Evolutionary conservation across 2,329 filamentous ascomycete genomes (phyloP).

Genomic region (Fusarium fracticaudum): DNA sequence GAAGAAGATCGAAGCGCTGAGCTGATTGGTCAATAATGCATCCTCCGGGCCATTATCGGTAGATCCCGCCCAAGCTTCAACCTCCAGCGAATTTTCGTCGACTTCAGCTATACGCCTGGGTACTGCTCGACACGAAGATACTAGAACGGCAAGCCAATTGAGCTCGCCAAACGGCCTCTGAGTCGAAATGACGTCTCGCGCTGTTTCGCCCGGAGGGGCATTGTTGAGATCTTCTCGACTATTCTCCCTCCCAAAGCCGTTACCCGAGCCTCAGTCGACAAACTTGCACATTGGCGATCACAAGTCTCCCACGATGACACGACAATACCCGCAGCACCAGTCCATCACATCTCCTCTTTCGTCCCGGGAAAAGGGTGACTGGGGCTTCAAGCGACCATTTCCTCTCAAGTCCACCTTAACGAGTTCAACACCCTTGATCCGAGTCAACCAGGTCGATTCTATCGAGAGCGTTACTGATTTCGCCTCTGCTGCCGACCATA

Average conservation of each 20-base stretch:
- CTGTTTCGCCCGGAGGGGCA: slow-evolving; percentile 69
- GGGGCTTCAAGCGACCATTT: slow-evolving; percentile 89
- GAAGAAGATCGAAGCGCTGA: background rate
- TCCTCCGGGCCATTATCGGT: slow-evolving; percentile 48
- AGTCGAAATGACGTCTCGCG: slow-evolving; percentile 47
- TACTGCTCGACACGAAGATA: slow-evolving; percentile 32
- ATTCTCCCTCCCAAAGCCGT: slow-evolving; percentile 83
- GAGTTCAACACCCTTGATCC: slow-evolving; percentile 77
- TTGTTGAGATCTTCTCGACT: slow-evolving; percentile 88
- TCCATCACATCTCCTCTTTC: slow-evolving; percentile 80
- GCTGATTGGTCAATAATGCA: slow-evolving; percentile 31
- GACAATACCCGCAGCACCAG: slow-evolving; percentile 82
- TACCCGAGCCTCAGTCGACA: slow-evolving; percentile 70
- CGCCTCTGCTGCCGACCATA: slow-evolving; percentile 82
- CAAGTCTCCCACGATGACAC: slow-evolving; percentile 64
- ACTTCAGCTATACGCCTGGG: slow-evolving; percentile 21
- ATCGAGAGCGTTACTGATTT: slow-evolving; percentile 92
- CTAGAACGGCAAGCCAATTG: slow-evolving; percentile 43
- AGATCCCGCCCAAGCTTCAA: slow-evolving; percentile 37
- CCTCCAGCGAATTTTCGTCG: slow-evolving; percentile 45
- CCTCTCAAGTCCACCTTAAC: slow-evolving; percentile 79
- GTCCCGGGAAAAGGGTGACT: slow-evolving; percentile 82
- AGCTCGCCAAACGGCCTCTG: slow-evolving; percentile 42
- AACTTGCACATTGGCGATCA: slow-evolving; percentile 47
- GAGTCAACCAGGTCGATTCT: slow-evolving; percentile 82